Percentiles rank a stretch among this genome's conserved stretches.
phyloP scores from a whole-genome alignment of 176 grass and related monocot species.

The Eremochloa ophiuroides region DNA sequence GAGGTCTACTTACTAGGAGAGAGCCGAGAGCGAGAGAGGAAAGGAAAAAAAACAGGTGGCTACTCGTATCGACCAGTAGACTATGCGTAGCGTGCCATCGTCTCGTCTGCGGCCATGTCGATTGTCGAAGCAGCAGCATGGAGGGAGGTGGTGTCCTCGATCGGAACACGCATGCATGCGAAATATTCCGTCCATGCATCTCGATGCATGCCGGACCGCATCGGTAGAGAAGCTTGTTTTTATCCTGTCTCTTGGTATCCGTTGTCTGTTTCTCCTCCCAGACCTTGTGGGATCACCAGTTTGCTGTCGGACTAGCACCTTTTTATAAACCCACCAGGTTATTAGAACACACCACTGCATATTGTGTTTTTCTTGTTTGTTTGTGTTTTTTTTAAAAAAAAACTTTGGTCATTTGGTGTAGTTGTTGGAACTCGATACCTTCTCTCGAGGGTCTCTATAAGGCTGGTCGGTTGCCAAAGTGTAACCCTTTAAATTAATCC shows the following conservation, averaged over 20 bases:
- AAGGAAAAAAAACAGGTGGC: background rate
- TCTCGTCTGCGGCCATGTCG: background rate
- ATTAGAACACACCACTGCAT: too few relatives aligned
- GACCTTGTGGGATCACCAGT: background rate
- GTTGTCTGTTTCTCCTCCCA: slow-evolving; percentile 5
- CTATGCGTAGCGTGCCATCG: background rate
- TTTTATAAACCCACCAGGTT: background rate
- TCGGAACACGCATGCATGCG: slow-evolving; percentile 26
- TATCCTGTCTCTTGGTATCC: slow-evolving; percentile 16
- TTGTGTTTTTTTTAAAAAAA: too few relatives aligned
- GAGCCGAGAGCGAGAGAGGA: background rate
- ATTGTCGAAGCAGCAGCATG: background rate
- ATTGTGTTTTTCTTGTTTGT: too few relatives aligned
- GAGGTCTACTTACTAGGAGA: too few relatives aligned
- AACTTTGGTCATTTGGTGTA: too few relatives aligned
- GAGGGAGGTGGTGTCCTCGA: slow-evolving; percentile 4
- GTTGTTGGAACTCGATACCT: too few relatives aligned
- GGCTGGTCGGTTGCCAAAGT: too few relatives aligned
- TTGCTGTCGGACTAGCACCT: slow-evolving; percentile 3
- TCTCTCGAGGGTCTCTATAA: too few relatives aligned
- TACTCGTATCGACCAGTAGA: background rate
- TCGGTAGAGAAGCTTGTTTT: background rate
- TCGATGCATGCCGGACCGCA: background rate
- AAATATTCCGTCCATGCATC: slow-evolving; percentile 33
- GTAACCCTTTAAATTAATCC: too few relatives aligned